Evolutionary conservation across 2,329 filamentous ascomycete genomes (phyloP).

Genomic region (Pseudogymnoascus sp.): DNA sequence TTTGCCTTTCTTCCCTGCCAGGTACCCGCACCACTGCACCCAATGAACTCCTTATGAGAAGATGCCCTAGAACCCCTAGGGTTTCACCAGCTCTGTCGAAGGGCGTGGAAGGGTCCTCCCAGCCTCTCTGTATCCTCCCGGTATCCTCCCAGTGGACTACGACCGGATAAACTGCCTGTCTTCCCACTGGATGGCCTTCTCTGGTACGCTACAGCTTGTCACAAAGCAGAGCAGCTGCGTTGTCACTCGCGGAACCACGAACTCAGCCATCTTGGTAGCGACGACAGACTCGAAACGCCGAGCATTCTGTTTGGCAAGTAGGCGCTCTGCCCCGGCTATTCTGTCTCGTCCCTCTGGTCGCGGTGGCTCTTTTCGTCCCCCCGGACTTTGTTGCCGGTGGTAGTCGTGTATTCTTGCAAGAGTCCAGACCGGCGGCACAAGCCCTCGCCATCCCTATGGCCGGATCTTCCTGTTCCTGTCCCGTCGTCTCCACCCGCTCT

Average conservation of each 20-base stretch:
- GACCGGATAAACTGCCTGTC: not conserved
- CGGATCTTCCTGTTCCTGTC: not conserved
- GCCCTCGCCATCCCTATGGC: not conserved
- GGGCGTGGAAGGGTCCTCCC: not conserved
- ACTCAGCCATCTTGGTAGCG: not conserved
- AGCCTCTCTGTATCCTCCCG: not conserved
- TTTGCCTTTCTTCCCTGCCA: not conserved
- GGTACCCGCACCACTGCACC: slow-evolving; percentile 4
- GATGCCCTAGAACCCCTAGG: not conserved
- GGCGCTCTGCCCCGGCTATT: not conserved
- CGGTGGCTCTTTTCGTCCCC: not conserved
- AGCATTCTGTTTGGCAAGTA: not conserved
- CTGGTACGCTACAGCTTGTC: not conserved
- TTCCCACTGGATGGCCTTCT: not conserved
- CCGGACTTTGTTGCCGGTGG: not conserved
- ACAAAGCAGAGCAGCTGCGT: not conserved
- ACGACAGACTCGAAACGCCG: not conserved
- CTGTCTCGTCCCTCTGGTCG: not conserved
- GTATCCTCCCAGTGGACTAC: not conserved
- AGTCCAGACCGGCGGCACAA: not conserved
- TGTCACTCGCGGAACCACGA: slow-evolving; percentile 7
- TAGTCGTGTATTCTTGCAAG: not conserved
- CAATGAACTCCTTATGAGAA: not conserved
- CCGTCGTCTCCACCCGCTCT: not conserved
- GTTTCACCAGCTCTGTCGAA: not conserved